Conservation (phyloP, 305 asterid species). For the Plantago rigida region DNA sequence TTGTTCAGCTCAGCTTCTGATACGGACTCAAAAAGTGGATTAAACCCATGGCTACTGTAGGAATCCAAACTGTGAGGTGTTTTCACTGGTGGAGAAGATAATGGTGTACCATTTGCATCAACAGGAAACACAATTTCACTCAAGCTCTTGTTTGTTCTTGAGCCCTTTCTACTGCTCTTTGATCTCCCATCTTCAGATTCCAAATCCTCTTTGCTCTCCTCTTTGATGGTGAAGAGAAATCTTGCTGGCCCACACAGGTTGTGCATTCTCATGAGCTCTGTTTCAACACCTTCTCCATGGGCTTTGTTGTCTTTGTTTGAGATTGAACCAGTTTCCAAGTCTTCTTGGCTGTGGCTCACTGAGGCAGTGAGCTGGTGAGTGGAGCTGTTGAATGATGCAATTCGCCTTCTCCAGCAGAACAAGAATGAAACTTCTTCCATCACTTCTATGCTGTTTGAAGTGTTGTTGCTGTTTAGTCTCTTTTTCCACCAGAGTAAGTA, state of each 20-base stretch:
- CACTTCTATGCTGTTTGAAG: conserved; percentile 21
- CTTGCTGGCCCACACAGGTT: conserved; percentile 81
- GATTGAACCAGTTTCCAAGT: conserved; percentile 39
- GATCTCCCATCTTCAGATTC: conserved; percentile 74
- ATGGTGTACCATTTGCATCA: conserved; percentile 39
- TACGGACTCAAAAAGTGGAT: conserved; percentile 62
- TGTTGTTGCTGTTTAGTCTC: conserved; percentile 22
- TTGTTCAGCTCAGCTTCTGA: conserved; percentile 46
- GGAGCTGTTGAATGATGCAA: conserved; percentile 20
- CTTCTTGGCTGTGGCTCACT: conserved; percentile 33
- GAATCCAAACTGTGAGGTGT: conserved; percentile 30
- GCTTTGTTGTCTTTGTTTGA: conserved; percentile 19
- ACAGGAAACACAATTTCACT: conserved; percentile 48
- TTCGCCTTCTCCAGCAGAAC: conserved; percentile 48
- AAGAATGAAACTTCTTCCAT: conserved; percentile 31
- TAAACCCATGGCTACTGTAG: conserved; percentile 46
- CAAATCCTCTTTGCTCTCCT: conserved; percentile 81
- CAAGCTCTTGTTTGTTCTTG: conserved; percentile 53
- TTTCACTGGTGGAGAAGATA: conserved; percentile 54
- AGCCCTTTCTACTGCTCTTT: conserved; percentile 52
- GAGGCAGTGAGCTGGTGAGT: conserved; percentile 33
- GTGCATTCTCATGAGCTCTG: conserved; percentile 68
- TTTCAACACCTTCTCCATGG: conserved; percentile 45
- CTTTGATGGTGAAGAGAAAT: conserved; percentile 77
- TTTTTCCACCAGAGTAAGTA: conserved; percentile 74